Conservation (phyloP, 2,329 filamentous ascomycete species). For the Graphiopsis chlorocephala region DNA sequence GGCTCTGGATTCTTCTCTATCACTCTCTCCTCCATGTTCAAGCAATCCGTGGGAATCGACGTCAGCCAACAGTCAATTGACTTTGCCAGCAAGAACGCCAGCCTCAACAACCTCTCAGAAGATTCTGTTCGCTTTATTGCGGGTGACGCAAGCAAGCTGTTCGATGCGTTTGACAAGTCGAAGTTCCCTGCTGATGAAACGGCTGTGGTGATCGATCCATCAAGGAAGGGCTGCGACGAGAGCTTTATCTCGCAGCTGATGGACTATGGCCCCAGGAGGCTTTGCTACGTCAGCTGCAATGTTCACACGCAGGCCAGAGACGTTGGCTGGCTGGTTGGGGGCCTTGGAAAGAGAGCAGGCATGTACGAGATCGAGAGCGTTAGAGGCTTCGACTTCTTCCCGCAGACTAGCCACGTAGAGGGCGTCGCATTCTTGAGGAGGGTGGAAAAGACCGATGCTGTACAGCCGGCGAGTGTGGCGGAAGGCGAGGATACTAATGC, state of each 20-base stretch:
- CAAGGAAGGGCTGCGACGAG: conserved; percentile 88
- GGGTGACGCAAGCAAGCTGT: conserved; percentile 80
- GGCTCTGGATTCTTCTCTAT: conserved; percentile 97
- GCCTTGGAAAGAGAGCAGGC: conserved; percentile 46
- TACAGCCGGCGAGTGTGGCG: background rate
- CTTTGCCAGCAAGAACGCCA: conserved; percentile 75
- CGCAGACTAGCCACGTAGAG: conserved; percentile 72
- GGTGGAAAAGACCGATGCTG: conserved; percentile 26
- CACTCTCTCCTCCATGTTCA: conserved; percentile 79
- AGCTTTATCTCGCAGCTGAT: conserved; percentile 80
- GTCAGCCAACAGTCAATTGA: conserved; percentile 75
- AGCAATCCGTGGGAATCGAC: conserved; percentile 82
- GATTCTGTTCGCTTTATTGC: conserved; percentile 79
- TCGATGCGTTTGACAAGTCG: conserved; percentile 60
- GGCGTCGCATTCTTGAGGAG: conserved; percentile 58
- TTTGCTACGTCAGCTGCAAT: conserved; percentile 96
- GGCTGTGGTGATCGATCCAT: conserved; percentile 93
- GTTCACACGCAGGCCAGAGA: conserved; percentile 96
- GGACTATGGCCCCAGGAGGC: conserved; percentile 69
- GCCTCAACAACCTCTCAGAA: conserved; percentile 66
- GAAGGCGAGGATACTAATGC: background rate
- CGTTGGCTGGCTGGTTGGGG: conserved; percentile 80
- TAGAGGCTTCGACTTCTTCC: conserved; percentile 94
- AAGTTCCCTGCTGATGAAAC: conserved; percentile 75
- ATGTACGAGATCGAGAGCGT: conserved; percentile 85